phyloP scores from a whole-genome alignment of 129 eudicot genomes.

The Chrysanthemum lavandulifolium region DNA sequence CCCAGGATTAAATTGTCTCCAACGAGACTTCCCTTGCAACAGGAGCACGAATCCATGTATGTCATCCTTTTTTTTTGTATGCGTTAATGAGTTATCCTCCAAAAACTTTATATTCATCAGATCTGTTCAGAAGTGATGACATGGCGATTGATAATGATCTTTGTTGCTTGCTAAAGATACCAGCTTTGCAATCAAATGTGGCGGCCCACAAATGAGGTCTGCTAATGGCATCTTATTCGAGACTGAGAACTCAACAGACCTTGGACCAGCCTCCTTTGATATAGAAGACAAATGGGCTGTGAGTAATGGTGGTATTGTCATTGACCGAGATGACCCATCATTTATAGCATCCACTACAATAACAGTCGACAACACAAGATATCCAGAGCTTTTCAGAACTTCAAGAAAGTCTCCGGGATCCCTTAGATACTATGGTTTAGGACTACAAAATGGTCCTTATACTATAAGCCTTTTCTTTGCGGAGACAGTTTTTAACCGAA shows the following conservation, averaged over 20 bases:
- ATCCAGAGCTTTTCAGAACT: conserved; percentile 48
- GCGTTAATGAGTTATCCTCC: conserved; percentile 2
- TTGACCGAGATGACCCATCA: conserved; percentile 33
- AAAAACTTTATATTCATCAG: conserved; percentile 3
- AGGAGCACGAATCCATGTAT: conserved; percentile 44
- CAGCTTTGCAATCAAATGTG: conserved; percentile 54
- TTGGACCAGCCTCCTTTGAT: conserved; percentile 48
- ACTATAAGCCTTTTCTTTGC: conserved; percentile 46
- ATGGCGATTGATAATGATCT: conserved; percentile 18
- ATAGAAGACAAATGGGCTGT: conserved; percentile 44
- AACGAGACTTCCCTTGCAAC: conserved; percentile 56
- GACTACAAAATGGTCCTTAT: conserved; percentile 48
- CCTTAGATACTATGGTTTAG: conserved; percentile 58
- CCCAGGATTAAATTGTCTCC: conserved; percentile 46
- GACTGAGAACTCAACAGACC: conserved; percentile 37
- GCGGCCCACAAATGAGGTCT: conserved; percentile 49
- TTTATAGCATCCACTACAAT: conserved; percentile 33
- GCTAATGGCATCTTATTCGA: conserved; percentile 36
- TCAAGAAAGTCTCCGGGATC: conserved; percentile 54
- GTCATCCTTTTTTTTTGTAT: conserved; percentile 12
- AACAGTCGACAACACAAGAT: conserved; percentile 32
- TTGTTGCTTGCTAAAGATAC: conserved; percentile 34
- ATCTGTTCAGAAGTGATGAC: conserved; percentile 20
- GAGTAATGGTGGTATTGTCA: conserved; percentile 42
- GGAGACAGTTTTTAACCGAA: conserved; percentile 37